Percentiles rank a stretch among this genome's conserved stretches.
phyloP scores from a whole-genome alignment of 1,284 basidiomycete genomes.

The Cryptococcus sp. region DNA sequence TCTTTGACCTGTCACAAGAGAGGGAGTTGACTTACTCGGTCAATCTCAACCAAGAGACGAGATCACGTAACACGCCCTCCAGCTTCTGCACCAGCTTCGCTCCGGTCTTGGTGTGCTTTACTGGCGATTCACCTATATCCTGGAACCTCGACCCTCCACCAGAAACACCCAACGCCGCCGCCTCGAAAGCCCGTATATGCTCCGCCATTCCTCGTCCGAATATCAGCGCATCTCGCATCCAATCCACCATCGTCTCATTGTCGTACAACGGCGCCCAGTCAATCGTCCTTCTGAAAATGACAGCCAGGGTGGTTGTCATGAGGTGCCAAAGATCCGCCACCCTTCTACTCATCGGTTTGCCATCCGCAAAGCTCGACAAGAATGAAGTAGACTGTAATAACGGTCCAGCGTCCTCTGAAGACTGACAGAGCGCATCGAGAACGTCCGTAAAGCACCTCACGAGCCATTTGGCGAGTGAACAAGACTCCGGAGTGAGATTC shows the following conservation, averaged over 20 bases:
- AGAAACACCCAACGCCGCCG: slow-evolving; percentile 51
- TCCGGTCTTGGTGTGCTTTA: slow-evolving; percentile 49
- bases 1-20: too few species aligned
- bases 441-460: slow-evolving; percentile 88
- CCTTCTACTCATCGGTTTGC: slow-evolving; percentile 47
- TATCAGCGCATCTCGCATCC: slow-evolving; percentile 95
- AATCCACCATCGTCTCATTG: slow-evolving; percentile 76
- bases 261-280: slow-evolving; percentile 75
- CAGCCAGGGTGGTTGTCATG: slow-evolving; percentile 71
- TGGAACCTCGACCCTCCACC: slow-evolving; percentile 3
- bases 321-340: slow-evolving; percentile 72
- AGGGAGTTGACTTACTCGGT: slow-evolving; percentile 56
- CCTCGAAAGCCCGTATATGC: slow-evolving; percentile 71
- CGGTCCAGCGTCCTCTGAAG: slow-evolving; percentile 48
- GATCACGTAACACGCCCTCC: slow-evolving; percentile 67
- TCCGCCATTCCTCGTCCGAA: slow-evolving; percentile 78
- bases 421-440: slow-evolving; percentile 74
- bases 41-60: slow-evolving; percentile 78
- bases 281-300: slow-evolving; percentile 77
- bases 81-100: slow-evolving; percentile 70
- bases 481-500: slow-evolving; percentile 68
- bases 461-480: slow-evolving; percentile 73
- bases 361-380: slow-evolving; percentile 29
- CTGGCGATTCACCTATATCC: slow-evolving; percentile 29
- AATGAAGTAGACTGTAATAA: slow-evolving; percentile 49